Evolutionary conservation across 2,329 filamentous ascomycete genomes (phyloP).

Genomic region (Penicillium digitatum): DNA sequence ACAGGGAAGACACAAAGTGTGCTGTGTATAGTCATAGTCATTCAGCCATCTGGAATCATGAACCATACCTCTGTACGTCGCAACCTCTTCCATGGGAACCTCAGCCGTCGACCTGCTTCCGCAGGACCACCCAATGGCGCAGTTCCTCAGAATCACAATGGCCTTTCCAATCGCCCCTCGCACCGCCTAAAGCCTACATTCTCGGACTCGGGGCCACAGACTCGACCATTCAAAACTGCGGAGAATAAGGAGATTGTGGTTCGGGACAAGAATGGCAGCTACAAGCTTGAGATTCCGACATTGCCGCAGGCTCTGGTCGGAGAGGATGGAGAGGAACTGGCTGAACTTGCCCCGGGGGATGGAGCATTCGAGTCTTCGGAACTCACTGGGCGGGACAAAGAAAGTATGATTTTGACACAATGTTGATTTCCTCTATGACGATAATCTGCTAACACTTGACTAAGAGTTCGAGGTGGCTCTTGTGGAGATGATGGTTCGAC

Average conservation of each 20-base stretch:
- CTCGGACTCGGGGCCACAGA: slow-evolving; percentile 20
- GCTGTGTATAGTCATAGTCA: not conserved
- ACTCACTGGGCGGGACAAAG: slow-evolving; percentile 36
- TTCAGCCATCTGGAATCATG: slow-evolving; percentile 19
- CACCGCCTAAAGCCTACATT: slow-evolving; percentile 21
- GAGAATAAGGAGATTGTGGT: slow-evolving; percentile 49
- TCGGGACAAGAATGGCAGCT: slow-evolving; percentile 48
- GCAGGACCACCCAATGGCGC: slow-evolving; percentile 25
- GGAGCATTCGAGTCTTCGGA: slow-evolving; percentile 50
- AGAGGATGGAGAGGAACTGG: slow-evolving; percentile 42
- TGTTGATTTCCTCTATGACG: not conserved
- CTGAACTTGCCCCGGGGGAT: slow-evolving; percentile 50
- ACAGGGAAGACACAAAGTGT: not conserved
- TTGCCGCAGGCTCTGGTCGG: slow-evolving; percentile 37
- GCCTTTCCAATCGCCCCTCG: slow-evolving; percentile 23
- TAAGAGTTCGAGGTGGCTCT: slow-evolving; percentile 47
- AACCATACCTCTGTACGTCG: slow-evolving; percentile 40
- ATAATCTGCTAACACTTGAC: slow-evolving; percentile 3
- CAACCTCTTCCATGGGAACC: slow-evolving; percentile 45
- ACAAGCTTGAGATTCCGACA: slow-evolving; percentile 45
- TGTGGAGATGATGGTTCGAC: slow-evolving; percentile 42
- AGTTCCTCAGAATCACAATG: slow-evolving; percentile 14
- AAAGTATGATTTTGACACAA: slow-evolving; percentile 32
- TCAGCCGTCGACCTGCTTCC: slow-evolving; percentile 42
- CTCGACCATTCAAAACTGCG: slow-evolving; percentile 20